Evolutionary conservation across 352 stramenopile genomes (phyloP).

Genomic region (Pythium monospermum): DNA sequence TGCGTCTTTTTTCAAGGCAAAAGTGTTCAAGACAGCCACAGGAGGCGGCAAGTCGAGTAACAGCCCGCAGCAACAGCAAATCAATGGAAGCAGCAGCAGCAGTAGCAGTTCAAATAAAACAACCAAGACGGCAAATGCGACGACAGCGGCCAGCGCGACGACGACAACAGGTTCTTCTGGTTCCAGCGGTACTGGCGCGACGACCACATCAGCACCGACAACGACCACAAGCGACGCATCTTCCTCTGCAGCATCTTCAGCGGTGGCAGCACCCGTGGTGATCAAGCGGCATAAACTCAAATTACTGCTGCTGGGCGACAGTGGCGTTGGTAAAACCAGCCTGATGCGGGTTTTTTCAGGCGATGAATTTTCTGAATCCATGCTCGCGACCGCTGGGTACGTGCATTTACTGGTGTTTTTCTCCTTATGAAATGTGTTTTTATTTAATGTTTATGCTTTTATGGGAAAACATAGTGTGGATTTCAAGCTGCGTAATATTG

Average conservation of each 20-base stretch:
- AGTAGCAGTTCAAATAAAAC: not conserved
- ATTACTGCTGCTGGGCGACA: constrained; percentile 88
- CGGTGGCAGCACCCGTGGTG: constrained; percentile 23
- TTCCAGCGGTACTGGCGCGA: not conserved
- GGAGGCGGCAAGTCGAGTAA: not conserved
- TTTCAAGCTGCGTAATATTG: constrained; percentile 90
- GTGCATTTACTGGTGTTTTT: constrained; percentile 14
- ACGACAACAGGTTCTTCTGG: not conserved
- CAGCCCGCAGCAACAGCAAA: not conserved
- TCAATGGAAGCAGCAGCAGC: not conserved
- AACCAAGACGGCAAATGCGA: not conserved
- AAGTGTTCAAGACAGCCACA: constrained; percentile 52
- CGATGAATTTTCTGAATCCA: constrained; percentile 88
- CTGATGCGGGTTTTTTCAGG: constrained; percentile 92
- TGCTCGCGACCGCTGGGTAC: constrained; percentile 88
- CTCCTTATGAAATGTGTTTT: too few relatives aligned
- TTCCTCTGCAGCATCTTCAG: constrained; percentile 6
- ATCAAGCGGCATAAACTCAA: constrained; percentile 88
- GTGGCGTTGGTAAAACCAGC: constrained; percentile 90
- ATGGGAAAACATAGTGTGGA: too few relatives aligned
- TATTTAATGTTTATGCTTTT: too few relatives aligned
- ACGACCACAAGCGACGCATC: constrained; percentile 14
- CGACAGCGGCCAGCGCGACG: not conserved
- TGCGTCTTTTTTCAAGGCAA: constrained; percentile 72
- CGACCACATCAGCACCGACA: constrained; percentile 1